Percentiles rank a stretch among this genome's conserved stretches.
These are phyloP conservation scores for Oryza meridionalis DNA, from an alignment of 176 grass and related monocot genomes.

Conservation along the genomic window DNA sequence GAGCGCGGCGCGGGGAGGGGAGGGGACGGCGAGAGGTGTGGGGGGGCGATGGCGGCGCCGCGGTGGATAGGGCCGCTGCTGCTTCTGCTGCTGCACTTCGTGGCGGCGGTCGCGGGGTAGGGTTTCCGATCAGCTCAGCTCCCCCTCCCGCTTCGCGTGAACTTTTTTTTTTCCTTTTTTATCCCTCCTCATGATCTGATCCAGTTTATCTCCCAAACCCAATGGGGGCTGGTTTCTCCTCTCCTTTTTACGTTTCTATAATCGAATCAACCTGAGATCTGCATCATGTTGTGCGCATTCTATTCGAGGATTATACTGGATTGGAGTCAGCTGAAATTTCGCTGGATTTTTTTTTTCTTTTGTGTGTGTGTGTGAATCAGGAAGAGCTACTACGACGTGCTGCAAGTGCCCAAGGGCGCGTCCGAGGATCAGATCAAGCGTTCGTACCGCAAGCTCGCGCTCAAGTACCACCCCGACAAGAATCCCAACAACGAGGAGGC, in stretches of 20 bases:
- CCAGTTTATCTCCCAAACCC: not conserved
- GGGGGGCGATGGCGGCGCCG: conserved; percentile 29
- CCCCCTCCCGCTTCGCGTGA: not conserved
- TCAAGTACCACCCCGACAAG: conserved; percentile 99
- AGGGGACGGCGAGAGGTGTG: too few species aligned
- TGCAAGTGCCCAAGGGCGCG: conserved; percentile 87
- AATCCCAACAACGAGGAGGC: conserved; percentile 94
- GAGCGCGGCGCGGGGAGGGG: not conserved
- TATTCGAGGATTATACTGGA: not conserved
- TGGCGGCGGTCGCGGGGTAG: conserved; percentile 46
- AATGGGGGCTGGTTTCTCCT: not conserved
- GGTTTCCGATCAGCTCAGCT: not conserved
- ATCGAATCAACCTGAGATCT: conserved; percentile 1
- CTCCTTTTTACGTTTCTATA: not conserved
- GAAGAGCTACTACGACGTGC: conserved; percentile 95
- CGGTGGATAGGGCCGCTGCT: conserved; percentile 23
- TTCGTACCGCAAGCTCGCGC: conserved; percentile 92
- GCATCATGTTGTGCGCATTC: not conserved
- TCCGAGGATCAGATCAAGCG: conserved; percentile 99
- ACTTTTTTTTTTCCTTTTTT: too few species aligned
- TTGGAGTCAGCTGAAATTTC: not conserved
- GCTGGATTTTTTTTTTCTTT: not conserved
- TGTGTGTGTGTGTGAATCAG: conserved; percentile 32
- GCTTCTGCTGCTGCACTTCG: conserved; percentile 44
- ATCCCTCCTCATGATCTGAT: not conserved